These are phyloP conservation scores for Ceratorhiza oryzae-sativae DNA, from an alignment of 1,284 basidiomycete species.

Conservation along the genomic window DNA sequence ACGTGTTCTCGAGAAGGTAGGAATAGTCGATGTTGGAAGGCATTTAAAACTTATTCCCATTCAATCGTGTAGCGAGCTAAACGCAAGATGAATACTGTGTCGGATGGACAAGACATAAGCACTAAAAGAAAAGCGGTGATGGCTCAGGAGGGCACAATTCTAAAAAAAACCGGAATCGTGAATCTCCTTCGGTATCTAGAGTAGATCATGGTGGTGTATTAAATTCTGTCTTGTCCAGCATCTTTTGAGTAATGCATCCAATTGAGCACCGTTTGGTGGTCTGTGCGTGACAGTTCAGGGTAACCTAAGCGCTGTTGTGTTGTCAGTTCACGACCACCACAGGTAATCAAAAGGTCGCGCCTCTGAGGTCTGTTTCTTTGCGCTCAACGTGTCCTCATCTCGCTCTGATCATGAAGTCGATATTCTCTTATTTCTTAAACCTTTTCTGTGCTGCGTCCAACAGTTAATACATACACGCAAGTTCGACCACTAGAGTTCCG, in stretches of 20 bases:
- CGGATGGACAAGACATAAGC: slow-evolving; percentile 28
- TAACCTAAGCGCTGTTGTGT: slow-evolving; percentile 27
- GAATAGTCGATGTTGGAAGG: slow-evolving; percentile 36
- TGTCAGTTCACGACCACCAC: slow-evolving; percentile 37
- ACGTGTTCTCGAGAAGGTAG: slow-evolving; percentile 77
- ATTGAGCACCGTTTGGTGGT: slow-evolving; percentile 18
- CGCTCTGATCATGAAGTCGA: slow-evolving; percentile 50
- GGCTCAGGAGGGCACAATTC: slow-evolving; percentile 45
- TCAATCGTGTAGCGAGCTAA: slow-evolving; percentile 15
- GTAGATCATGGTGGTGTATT: slow-evolving; percentile 50
- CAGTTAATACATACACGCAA: slow-evolving; percentile 26
- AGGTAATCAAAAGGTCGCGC: slow-evolving; percentile 36
- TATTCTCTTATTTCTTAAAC: slow-evolving; percentile 69
- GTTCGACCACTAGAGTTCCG: slow-evolving; percentile 36
- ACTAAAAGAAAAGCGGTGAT: slow-evolving; percentile 46
- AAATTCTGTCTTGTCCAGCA: slow-evolving; percentile 60
- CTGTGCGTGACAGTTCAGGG: slow-evolving; percentile 35
- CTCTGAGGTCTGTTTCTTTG: slow-evolving; percentile 40
- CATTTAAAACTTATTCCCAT: neutral
- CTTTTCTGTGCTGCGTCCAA: slow-evolving; percentile 55
- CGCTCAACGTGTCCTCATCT: slow-evolving; percentile 35
- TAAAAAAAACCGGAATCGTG: slow-evolving; percentile 48
- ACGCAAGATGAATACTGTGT: slow-evolving; percentile 49
- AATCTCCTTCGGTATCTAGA: slow-evolving; percentile 35
- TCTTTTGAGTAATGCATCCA: slow-evolving; percentile 56